Evolutionary conservation across 768 basidiomycete genomes (phyloP).

Genomic region (Pulveroboletus sp.): DNA sequence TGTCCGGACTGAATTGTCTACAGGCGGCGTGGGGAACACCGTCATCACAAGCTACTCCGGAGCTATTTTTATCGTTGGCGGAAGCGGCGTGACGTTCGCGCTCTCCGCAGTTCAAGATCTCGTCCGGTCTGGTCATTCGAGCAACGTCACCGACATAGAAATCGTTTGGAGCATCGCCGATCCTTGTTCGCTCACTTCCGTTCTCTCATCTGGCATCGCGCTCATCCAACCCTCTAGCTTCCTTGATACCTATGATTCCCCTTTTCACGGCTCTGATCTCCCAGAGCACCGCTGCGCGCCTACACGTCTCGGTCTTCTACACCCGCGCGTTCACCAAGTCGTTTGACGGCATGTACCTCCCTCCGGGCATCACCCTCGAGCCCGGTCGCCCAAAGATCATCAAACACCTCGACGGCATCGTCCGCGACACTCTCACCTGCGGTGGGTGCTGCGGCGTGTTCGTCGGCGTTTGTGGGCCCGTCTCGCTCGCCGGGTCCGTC

Average conservation of each 20-base stretch:
- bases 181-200: conserved; percentile 36
- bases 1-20: not conserved
- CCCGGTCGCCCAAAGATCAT: conserved; percentile 51
- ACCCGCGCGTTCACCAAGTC: conserved; percentile 40
- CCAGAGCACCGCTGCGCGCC: conserved; percentile 39
- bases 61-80: conserved; percentile 66
- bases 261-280: conserved; percentile 44
- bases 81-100: conserved; percentile 72
- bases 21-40: conserved; percentile 58
- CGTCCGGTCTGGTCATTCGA: conserved; percentile 44
- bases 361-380: conserved; percentile 40
- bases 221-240: conserved; percentile 29
- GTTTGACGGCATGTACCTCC: conserved; percentile 29
- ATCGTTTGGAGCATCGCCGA: conserved; percentile 69
- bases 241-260: conserved; percentile 47
- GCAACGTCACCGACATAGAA: conserved; percentile 55
- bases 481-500: conserved; percentile 30
- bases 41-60: conserved; percentile 64
- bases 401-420: conserved; percentile 43
- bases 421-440: conserved; percentile 36
- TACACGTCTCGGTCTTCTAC: conserved; percentile 54
- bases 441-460: conserved; percentile 36
- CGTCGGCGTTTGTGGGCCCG: conserved; percentile 42
- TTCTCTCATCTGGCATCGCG: not conserved
- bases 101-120: conserved; percentile 63